These are phyloP conservation scores for Cinnamomum chago DNA, from an alignment of 164 flowering plant genomes.

Conservation along the genomic window DNA sequence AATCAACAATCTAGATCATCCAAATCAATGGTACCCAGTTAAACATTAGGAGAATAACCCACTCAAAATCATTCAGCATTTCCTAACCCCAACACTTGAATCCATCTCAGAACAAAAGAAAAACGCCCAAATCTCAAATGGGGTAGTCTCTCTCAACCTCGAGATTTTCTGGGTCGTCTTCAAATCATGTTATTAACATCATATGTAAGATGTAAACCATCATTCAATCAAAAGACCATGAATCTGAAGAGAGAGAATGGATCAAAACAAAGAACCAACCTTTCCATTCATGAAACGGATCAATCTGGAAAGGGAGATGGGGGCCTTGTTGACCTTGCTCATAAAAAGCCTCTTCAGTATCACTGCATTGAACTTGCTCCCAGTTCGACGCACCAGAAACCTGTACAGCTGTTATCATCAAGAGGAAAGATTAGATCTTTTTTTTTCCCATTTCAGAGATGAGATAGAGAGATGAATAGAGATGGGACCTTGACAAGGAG, in stretches of 20 bases:
- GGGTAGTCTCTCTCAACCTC: no score
- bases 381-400: constrained; percentile 56
- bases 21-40: not conserved
- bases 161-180: no score
- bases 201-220: no score
- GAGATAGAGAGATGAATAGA: not conserved
- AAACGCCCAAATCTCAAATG: no score
- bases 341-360: constrained; percentile 61
- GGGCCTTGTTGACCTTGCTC: constrained; percentile 56
- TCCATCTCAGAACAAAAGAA: no score
- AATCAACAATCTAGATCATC: not conserved
- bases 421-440: not conserved
- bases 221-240: not conserved
- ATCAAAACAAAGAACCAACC: constrained; percentile 22
- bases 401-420: constrained; percentile 39
- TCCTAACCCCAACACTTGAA: no score
- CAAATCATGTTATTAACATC: not conserved
- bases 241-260: not conserved
- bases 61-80: no score
- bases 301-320: constrained; percentile 49
- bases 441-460: not conserved
- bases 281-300: constrained; percentile 45
- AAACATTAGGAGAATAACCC: no score
- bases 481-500: constrained; percentile 53
- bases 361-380: constrained; percentile 59